Evolutionary conservation across 805 yeast genomes (phyloP).

Genomic region (Teunomyces kruisii): DNA sequence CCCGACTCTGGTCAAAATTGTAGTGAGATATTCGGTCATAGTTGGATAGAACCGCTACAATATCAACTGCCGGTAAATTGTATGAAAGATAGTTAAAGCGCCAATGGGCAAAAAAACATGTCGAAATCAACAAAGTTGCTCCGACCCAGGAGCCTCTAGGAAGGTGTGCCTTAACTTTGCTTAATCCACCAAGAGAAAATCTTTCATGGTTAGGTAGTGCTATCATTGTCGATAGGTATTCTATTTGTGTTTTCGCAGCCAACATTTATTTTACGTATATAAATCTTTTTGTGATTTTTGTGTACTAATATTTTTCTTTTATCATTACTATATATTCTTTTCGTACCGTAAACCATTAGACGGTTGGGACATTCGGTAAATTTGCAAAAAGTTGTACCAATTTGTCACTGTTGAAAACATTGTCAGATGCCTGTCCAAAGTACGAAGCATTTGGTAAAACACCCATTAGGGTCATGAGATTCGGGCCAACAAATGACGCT

Average conservation of each 20-base stretch:
- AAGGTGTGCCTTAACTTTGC: neutral
- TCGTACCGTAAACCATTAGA: neutral
- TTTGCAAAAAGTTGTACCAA: slow-evolving; percentile 44
- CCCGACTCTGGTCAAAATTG: neutral
- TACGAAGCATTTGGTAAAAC: slow-evolving; percentile 58
- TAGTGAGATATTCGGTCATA: neutral
- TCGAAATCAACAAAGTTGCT: neutral
- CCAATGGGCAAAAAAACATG: neutral
- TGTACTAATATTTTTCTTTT: neutral
- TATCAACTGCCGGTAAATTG: neutral
- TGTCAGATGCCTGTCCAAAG: slow-evolving; percentile 47
- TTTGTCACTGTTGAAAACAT: slow-evolving; percentile 54
- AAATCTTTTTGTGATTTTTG: no score
- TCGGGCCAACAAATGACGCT: slow-evolving; percentile 11
- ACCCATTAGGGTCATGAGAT: slow-evolving; percentile 13
- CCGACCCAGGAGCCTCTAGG: neutral
- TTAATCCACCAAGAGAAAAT: neutral
- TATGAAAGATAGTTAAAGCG: neutral
- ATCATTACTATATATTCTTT: neutral
- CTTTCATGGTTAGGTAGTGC: neutral
- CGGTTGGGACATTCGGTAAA: slow-evolving; percentile 23
- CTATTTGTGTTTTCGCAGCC: slow-evolving; percentile 5
- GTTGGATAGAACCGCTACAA: neutral
- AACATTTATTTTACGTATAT: neutral
- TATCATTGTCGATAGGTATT: neutral